Evolutionary conservation across 441 rosid species (phyloP), one percentile per base, ranked within the genome.

Genomic region (Euphorbia neoarborescens): DNA sequence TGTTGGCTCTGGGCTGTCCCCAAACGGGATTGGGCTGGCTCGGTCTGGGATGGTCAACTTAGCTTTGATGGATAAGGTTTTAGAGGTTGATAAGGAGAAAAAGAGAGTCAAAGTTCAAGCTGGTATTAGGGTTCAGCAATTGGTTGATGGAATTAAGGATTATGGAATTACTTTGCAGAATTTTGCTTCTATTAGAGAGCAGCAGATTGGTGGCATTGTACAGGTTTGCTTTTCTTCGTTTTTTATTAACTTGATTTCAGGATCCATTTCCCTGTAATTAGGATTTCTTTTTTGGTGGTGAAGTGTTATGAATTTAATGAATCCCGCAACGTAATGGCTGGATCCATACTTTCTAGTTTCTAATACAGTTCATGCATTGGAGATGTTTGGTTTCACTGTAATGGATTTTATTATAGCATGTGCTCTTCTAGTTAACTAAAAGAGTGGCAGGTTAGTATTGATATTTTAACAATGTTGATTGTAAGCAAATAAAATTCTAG

Each of bases 171-270:
- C 99, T 74, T 85, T 90, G 71, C 95, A 94, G 88, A 94, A 91
- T 75, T 91, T 90, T 69, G 96, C 97, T 4, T 94, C 96, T 74
- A 94, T 91, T 70, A 85, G 97, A 81, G 97, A 91, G 81, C 99
- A 90, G 85, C 97, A 94, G 82, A 89, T 94, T 80, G 97, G 97
- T 78, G 99, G 99, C 77, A 90, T 94, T 81, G 73, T 94, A 77
- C 90, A 87, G 94, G 90, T 89, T 42, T 65, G 46, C 13, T 54
- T 19, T 19, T 11, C 54, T 66, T 9, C 7, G 13, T 62, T 30
- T 19, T 32, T 27, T 0, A 20, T 32, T 12, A 22, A 6, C 12
- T 25, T 44, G 68, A 65, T 27, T 42, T 40, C 30, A 19, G 25
- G 7, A 17, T 58, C 11, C n/a, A n/a, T n/a, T 38, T 69, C 2